Percentiles rank a stretch among this genome's conserved stretches.
Evolutionary conservation across 352 stramenopile genomes (phyloP).

Genomic region (Phytophthora pinifolia): DNA sequence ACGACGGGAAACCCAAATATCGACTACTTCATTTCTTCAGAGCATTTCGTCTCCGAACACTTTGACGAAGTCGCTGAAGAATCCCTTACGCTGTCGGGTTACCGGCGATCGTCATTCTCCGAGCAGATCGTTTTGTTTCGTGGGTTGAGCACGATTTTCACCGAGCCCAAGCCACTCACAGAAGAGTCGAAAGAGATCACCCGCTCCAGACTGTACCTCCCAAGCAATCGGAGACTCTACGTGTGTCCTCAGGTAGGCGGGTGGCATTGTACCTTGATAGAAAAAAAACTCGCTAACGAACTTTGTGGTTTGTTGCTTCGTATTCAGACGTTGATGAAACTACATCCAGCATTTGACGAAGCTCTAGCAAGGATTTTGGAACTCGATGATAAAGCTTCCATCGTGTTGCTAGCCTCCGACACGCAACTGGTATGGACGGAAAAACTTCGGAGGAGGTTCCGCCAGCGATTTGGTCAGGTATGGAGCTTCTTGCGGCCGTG

Average conservation of each 20-base stretch:
- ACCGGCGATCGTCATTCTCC: slow-evolving; percentile 47
- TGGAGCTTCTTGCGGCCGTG: neutral
- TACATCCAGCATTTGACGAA: slow-evolving; percentile 53
- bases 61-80: slow-evolving; percentile 13
- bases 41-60: slow-evolving; percentile 43
- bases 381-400: slow-evolving; percentile 32
- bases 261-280: neutral
- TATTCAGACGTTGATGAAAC: slow-evolving; percentile 66
- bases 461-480: slow-evolving; percentile 37
- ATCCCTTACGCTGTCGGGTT: slow-evolving; percentile 12
- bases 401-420: slow-evolving; percentile 51
- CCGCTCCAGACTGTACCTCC: slow-evolving; percentile 41
- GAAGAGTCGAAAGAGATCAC: slow-evolving; percentile 24
- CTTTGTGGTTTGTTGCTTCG: neutral
- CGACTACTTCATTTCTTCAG: slow-evolving; percentile 84
- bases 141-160: slow-evolving; percentile 65
- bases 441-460: slow-evolving; percentile 42
- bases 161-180: slow-evolving; percentile 22
- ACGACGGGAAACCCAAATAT: slow-evolving; percentile 71
- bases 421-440: slow-evolving; percentile 58
- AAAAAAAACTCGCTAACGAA: neutral
- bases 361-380: slow-evolving; percentile 42
- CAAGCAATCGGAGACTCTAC: slow-evolving; percentile 46
- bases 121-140: slow-evolving; percentile 75
- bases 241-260: slow-evolving; percentile 48